These are phyloP conservation scores for Termitomyces titanicus DNA, from an alignment of 768 basidiomycete species.

Conservation along the genomic window DNA sequence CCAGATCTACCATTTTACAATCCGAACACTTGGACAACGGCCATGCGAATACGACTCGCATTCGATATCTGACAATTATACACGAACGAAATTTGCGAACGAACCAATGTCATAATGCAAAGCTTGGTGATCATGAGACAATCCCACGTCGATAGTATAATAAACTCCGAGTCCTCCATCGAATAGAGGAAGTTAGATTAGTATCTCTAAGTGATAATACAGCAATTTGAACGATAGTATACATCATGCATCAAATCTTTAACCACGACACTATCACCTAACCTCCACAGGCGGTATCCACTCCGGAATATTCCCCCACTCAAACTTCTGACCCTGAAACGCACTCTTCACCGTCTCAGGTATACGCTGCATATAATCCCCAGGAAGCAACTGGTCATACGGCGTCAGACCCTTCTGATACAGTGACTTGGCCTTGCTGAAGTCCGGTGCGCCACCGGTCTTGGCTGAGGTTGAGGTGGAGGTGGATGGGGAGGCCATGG, in stretches of 20 bases:
- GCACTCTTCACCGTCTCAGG: constrained; percentile 49
- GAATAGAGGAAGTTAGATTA: too few species aligned
- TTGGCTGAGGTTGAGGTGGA: constrained; percentile 4
- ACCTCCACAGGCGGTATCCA: constrained; percentile 68
- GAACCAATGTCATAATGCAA: too few species aligned
- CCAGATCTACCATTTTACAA: too few species aligned
- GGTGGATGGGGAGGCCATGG: constrained; percentile 17
- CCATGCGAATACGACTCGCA: too few species aligned
- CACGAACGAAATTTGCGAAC: too few species aligned
- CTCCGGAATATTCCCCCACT: constrained; percentile 67
- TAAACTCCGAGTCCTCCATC: too few species aligned
- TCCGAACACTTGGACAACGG: too few species aligned
- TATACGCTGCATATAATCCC: constrained; percentile 53
- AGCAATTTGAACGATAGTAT: not conserved
- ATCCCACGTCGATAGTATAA: too few species aligned
- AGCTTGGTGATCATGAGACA: too few species aligned
- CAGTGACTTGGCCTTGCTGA: constrained; percentile 22
- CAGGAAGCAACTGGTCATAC: constrained; percentile 54
- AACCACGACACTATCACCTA: constrained; percentile 28
- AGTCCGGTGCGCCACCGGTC: constrained; percentile 24
- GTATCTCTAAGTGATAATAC: not conserved
- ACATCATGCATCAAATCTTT: constrained; percentile 10
- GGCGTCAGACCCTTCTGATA: constrained; percentile 47
- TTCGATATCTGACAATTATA: too few species aligned
- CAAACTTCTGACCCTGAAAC: constrained; percentile 55